Evolutionary conservation across 768 basidiomycete species (phyloP), one percentile per base, ranked within the genome.

Genomic region (Solioccasus polychromus): DNA sequence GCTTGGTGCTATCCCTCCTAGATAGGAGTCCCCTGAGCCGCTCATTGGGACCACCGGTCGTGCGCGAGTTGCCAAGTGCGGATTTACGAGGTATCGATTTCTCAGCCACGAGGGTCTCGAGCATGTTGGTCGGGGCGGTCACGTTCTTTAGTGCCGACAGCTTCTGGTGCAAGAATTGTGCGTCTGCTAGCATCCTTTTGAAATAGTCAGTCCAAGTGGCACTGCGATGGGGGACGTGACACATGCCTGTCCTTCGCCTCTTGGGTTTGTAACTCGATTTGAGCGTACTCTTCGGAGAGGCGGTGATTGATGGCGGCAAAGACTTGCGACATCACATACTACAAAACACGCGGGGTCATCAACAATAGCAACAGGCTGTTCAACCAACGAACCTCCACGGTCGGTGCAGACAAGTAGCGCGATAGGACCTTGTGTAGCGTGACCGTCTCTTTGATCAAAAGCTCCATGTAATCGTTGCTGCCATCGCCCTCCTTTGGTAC

Each of bases 261-360:
- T 48, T 81, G 80, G 58, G 78, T 80, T 42, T 85, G 90, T 24
- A 97, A 71, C 54, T 93, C 89, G 44, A 96, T 82, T 60, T 77
- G 81, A 42, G 74, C 73, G 66, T 85, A 95, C 62, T 93, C 92
- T 59, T 94, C 91, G 30, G 84, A 84, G 18, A 99, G 73, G 28
- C 89, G 82, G 68, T 91, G 84, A 65, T 92, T 92, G 67, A 97
- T 93, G 12, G 91, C 85, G 17, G 88, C 88, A 50, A 97, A 85
- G 12, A 98, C 96, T 62, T 97, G 91, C 28, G 83, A 80, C 90
- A 97, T 94, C 61, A 99, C 92, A 63, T 79, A 80, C 90, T 96
- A 62, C 19, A 51, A 43, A 50, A 48, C 45, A 36, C 40, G 24
- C 42, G 34, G n/a, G n/a, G 25, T 57, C 48, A 49, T 40, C 35